phyloP scores from a whole-genome alignment of 2,329 filamentous ascomycete genomes.

The Fusarium pseudograminearum region DNA sequence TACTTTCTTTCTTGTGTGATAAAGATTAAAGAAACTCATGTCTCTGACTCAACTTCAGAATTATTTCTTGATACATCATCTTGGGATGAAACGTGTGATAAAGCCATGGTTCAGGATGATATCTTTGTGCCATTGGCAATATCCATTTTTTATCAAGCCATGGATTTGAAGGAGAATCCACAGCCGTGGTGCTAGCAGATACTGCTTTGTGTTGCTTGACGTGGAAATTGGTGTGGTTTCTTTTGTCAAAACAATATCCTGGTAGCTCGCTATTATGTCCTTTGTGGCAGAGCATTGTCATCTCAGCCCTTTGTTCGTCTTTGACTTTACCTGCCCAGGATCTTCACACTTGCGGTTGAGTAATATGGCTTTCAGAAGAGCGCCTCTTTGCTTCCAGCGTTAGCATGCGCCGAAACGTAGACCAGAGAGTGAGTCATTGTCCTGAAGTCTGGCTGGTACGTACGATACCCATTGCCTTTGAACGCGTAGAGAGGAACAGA shows the following conservation, averaged over 20 bases:
- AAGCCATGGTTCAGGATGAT: neutral
- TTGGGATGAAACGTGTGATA: neutral
- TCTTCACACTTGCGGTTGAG: neutral
- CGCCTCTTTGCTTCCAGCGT: neutral
- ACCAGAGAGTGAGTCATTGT: neutral
- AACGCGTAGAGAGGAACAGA: neutral
- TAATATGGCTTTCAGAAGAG: neutral
- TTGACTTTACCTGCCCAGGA: neutral
- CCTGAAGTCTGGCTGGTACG: neutral
- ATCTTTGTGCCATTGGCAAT: neutral
- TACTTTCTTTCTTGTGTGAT: neutral
- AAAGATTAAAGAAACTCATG: no score
- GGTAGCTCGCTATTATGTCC: fast-evolving
- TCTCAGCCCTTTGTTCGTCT: neutral
- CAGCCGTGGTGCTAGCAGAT: fast-evolving
- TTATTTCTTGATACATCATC: fast-evolving
- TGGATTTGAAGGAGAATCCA: neutral
- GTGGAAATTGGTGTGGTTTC: neutral
- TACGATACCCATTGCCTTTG: neutral
- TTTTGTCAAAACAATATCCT: neutral
- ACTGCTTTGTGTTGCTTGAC: neutral
- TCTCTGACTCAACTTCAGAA: fast-evolving
- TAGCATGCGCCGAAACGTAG: neutral
- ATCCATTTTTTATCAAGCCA: neutral
- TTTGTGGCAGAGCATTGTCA: neutral